Base-by-base conservation (phyloP, 192 early-diverging fungal genomes). In the Allomyces javanicus region DNA sequence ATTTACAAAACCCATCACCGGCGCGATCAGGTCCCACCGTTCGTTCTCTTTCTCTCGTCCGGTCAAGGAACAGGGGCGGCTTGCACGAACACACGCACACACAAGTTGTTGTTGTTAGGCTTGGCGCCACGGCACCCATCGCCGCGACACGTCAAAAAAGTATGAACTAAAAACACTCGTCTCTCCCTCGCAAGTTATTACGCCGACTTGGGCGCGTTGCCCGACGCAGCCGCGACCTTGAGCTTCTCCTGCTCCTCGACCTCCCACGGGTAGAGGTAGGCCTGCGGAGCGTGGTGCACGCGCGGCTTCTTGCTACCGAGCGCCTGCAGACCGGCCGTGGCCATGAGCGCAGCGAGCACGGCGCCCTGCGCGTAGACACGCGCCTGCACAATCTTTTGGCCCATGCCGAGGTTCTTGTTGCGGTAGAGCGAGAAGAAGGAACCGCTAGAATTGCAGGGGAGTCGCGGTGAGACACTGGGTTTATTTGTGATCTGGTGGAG, bases 361-460 rank as follows among this genome's bases (percentile, higher is more conserved):
- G 82, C 77, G 10, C 76, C 73, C 75, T 87, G 86, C 9, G 86
- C 81, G 70, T 85, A 86, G 81, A 87, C 83, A 68, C 86, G 80
- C 0, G 86, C 86, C 68, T 87, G 84, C 2, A 86, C 84, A 2
- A 81, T 43, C 66, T 86, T 85, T 67, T 87, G 84, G n/a, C 81
- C 74, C 9, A 69, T 70, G 1, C 76, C 72, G 68, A 87, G 76
- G 24, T 82, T 58, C 17, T n/a, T 14, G 50, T 58, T 58, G 17
- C 50, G 50, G 50, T 21, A 58, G 21, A 23, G 62, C 62, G 23
- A 23, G 22, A 23, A 25, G n/a, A 23, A 17, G 3, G 23, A 25
- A 2, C 25, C 62, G 0, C 61, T 23, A 6, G 61, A 61, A 4
- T 4, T 5, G 61, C 5, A 4, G 61, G 14, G 61, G 61, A 22